A percentile compares a stretch with the other conserved stretches of the same genome.
These are phyloP conservation scores for Apium graveolens DNA, from an alignment of 129 eudicot genomes.

Conservation along the genomic window DNA sequence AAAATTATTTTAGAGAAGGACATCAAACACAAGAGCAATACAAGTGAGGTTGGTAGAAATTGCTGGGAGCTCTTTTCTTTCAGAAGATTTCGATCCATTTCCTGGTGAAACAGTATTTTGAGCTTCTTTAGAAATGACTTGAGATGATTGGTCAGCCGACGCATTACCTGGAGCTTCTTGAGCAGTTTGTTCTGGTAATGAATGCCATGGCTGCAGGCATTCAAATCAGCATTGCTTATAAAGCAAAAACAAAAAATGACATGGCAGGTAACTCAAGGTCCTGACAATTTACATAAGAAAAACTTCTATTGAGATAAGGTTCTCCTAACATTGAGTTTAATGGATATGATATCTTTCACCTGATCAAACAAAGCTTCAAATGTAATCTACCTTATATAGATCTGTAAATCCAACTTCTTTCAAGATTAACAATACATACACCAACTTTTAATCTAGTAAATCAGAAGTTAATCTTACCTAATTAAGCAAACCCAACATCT, in stretches of 20 bases:
- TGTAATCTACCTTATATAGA: no score
- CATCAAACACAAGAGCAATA: background rate
- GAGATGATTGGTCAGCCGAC: slow-evolving; percentile 20
- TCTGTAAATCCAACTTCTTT: no score
- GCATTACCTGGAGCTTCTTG: slow-evolving; percentile 13
- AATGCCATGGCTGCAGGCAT: slow-evolving; percentile 17
- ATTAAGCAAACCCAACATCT: no score
- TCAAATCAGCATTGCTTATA: background rate
- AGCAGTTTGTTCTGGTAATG: slow-evolving; percentile 15
- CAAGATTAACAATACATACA: no score
- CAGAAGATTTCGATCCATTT: slow-evolving; percentile 23
- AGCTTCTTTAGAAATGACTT: slow-evolving; percentile 13
- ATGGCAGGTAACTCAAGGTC: background rate
- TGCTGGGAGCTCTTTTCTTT: slow-evolving; percentile 49
- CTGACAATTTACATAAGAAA: background rate
- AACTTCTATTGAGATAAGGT: background rate
- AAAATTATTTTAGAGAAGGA: background rate
- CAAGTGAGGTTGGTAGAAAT: slow-evolving; percentile 18
- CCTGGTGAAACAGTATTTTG: slow-evolving; percentile 10
- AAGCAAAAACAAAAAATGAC: background rate
- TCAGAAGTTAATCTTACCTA: no score
- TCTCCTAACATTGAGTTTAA: background rate
- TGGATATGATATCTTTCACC: slow-evolving; percentile 7
- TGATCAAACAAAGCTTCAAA: slow-evolving; percentile 14
- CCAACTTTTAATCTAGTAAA: no score